These are phyloP conservation scores for Phyllosticta citrichinensis DNA, from an alignment of 2,329 filamentous ascomycete species.

Conservation along the genomic window DNA sequence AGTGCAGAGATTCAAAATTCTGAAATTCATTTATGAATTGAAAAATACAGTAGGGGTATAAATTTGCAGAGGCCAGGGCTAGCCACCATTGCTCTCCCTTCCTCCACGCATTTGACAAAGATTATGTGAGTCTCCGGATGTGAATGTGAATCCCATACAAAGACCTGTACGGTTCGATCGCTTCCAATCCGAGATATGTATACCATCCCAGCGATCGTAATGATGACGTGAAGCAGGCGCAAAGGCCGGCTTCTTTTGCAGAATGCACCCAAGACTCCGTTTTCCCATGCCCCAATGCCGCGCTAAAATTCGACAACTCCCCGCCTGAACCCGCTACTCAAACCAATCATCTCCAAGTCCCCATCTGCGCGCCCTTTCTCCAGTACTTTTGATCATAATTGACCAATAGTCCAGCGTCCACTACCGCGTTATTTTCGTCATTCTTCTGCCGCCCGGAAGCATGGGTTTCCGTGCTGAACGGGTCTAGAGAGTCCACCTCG, in stretches of 20 bases:
- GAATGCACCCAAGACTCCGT: neutral
- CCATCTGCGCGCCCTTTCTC: conserved; percentile 36
- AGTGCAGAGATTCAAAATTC: neutral
- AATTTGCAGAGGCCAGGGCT: neutral
- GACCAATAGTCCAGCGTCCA: conserved; percentile 37
- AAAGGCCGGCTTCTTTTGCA: neutral
- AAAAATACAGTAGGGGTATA: neutral
- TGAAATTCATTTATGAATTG: neutral
- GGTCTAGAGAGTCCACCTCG: conserved; percentile 11
- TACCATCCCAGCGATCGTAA: neutral
- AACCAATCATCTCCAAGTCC: conserved; percentile 12
- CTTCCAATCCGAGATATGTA: neutral
- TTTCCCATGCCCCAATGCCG: neutral
- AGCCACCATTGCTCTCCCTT: neutral
- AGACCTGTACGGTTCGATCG: neutral
- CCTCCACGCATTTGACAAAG: too few species aligned
- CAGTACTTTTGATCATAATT: conserved; percentile 53
- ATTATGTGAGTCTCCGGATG: too few species aligned
- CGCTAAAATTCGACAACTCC: neutral
- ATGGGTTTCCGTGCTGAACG: neutral
- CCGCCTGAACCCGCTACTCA: neutral
- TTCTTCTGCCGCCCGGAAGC: neutral
- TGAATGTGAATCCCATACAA: neutral
- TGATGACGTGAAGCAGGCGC: neutral
- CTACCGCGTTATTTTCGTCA: conserved; percentile 18